These are phyloP conservation scores for Pyrenochaeta sp. DNA, from an alignment of 2,329 filamentous ascomycete species.

Conservation along the genomic window DNA sequence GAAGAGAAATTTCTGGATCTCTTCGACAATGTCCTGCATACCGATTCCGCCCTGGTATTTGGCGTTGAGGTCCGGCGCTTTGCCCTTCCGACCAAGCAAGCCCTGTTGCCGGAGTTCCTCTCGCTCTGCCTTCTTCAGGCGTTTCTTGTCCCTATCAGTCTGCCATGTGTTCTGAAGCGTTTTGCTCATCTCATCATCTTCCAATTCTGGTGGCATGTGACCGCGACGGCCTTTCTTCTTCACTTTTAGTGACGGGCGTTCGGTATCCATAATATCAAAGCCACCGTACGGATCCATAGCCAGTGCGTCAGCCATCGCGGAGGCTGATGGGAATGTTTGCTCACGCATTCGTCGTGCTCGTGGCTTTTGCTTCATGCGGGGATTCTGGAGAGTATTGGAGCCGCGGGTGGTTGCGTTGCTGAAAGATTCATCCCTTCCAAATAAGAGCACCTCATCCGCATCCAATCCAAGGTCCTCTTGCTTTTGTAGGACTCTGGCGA, in stretches of 20 bases:
- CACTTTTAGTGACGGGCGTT: conserved; percentile 70
- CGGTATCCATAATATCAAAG: conserved; percentile 87
- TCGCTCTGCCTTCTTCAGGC: conserved; percentile 56
- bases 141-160: conserved; percentile 55
- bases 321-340: conserved; percentile 60
- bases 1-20: conserved; percentile 75
- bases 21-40: conserved; percentile 72
- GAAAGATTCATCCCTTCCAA: conserved; percentile 57
- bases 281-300: conserved; percentile 69
- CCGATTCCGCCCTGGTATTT: conserved; percentile 79
- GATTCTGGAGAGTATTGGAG: conserved; percentile 35
- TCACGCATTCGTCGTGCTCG: conserved; percentile 24
- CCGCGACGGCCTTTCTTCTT: conserved; percentile 69
- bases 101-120: conserved; percentile 55
- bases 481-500: conserved; percentile 68
- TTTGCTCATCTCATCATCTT: conserved; percentile 54
- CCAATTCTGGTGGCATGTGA: conserved; percentile 56
- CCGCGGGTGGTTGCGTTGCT: conserved; percentile 15
- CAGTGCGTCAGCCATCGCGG: conserved; percentile 64
- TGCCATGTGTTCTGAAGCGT: conserved; percentile 52
- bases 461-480: conserved; percentile 70
- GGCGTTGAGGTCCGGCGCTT: conserved; percentile 61
- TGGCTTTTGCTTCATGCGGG: conserved; percentile 31
- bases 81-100: conserved; percentile 53
- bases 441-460: conserved; percentile 65